Conservation (phyloP, 441 rosid genomes). For the Gossypium schwendimanii region DNA sequence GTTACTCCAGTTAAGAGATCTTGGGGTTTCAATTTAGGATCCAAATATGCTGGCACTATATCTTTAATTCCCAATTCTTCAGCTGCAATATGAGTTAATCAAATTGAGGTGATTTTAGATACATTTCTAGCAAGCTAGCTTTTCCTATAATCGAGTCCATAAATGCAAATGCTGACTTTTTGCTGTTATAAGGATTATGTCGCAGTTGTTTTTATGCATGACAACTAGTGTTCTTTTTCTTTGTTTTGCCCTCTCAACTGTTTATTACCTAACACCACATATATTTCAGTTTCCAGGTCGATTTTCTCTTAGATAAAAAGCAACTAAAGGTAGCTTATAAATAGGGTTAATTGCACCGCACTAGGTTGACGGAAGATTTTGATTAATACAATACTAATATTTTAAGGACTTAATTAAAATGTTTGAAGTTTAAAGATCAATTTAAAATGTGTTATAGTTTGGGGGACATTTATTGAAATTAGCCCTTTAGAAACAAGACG, state of each 20-base stretch:
- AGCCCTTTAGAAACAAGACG: neutral
- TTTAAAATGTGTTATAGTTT: too few species aligned
- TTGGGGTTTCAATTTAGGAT: slow-evolving; percentile 35
- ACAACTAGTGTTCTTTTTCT: too few species aligned
- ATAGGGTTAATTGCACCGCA: neutral
- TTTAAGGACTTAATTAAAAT: too few species aligned
- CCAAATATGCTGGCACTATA: slow-evolving; percentile 59
- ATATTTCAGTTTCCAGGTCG: neutral
- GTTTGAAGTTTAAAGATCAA: too few species aligned
- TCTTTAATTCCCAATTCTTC: slow-evolving; percentile 65
- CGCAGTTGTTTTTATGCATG: neutral
- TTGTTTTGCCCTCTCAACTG: too few species aligned
- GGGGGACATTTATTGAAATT: too few species aligned
- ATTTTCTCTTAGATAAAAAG: neutral
- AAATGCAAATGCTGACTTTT: neutral
- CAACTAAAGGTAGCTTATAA: neutral
- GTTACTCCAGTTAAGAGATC: slow-evolving; percentile 76
- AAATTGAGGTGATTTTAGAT: neutral
- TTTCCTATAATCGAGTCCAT: neutral
- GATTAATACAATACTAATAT: too few species aligned
- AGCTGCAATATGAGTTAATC: slow-evolving; percentile 32
- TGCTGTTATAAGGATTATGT: neutral
- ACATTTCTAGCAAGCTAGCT: too few species aligned
- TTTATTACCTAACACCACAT: too few species aligned
- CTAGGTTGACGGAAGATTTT: too few species aligned